These are phyloP conservation scores for Agaricus blazei DNA, from an alignment of 768 basidiomycete genomes.

Conservation along the genomic window DNA sequence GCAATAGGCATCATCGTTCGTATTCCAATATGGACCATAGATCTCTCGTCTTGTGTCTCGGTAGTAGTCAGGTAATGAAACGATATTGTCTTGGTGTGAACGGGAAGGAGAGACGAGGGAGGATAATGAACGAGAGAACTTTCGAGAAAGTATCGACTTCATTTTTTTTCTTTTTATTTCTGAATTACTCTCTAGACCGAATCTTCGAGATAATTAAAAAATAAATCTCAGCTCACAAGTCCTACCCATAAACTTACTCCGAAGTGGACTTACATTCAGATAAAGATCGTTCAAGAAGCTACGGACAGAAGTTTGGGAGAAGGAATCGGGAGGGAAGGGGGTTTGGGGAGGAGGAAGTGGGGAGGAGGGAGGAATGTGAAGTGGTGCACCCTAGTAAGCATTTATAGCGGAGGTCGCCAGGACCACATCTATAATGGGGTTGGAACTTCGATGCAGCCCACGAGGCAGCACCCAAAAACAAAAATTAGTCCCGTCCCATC, in stretches of 20 bases:
- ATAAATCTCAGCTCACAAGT: too few species aligned
- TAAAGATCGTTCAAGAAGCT: not conserved
- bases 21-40: not conserved
- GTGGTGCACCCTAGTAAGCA: not conserved
- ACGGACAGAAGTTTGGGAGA: not conserved
- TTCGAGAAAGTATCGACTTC: conserved; percentile 1
- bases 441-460: conserved; percentile 3
- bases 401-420: conserved; percentile 5
- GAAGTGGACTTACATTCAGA: not conserved
- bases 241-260: too few species aligned
- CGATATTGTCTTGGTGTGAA: not conserved
- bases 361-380: not conserved
- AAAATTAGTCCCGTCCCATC: not conserved
- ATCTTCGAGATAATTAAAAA: too few species aligned
- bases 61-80: conserved; percentile 8
- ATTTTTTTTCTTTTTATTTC: not conserved
- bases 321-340: not conserved
- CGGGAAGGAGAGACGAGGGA: conserved; percentile 1
- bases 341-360: not conserved
- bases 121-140: conserved; percentile 2
- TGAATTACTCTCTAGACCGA: too few species aligned
- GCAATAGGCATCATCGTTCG: too few species aligned
- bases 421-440: conserved; percentile 5
- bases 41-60: conserved; percentile 5
- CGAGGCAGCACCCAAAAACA: conserved; percentile 8